phyloP scores from a whole-genome alignment of 805 yeast species.

The Yamadazyma insecticola region DNA sequence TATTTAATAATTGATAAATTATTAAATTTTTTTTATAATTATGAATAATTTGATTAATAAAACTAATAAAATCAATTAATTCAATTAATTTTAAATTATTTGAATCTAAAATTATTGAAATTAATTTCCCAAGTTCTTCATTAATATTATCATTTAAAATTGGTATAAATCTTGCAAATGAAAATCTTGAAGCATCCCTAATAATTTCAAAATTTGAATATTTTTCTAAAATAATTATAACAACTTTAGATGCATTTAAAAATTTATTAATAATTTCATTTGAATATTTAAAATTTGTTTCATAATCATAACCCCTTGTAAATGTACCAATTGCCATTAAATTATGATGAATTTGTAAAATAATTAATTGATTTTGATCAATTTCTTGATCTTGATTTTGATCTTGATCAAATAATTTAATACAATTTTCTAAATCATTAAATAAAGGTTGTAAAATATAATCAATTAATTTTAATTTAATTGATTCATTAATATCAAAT shows the following conservation, averaged over 20 bases:
- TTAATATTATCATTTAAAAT: constrained; percentile 49
- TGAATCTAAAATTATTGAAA: constrained; percentile 53
- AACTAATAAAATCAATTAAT: constrained; percentile 75
- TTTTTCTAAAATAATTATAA: constrained; percentile 75
- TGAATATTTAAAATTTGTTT: constrained; percentile 24
- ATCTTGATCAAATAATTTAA: constrained; percentile 2
- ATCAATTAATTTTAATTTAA: constrained; percentile 50
- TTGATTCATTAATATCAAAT: constrained; percentile 21
- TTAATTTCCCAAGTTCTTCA: constrained; percentile 58
- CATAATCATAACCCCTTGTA: constrained; percentile 74
- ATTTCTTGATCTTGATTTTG: neutral
- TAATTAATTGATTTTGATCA: constrained; percentile 32
- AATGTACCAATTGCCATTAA: constrained; percentile 87
- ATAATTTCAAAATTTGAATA: constrained; percentile 62
- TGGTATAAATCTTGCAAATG: constrained; percentile 83
- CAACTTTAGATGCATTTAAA: constrained; percentile 72
- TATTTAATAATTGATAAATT: constrained; percentile 69
- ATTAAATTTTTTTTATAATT: constrained; percentile 61
- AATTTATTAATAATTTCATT: constrained; percentile 41
- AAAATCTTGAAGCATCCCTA: constrained; percentile 81
- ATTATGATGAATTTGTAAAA: constrained; percentile 79
- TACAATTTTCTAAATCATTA: constrained; percentile 61
- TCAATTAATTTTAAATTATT: constrained; percentile 60
- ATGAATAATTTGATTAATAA: constrained; percentile 85
- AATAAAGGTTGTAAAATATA: constrained; percentile 72